Evolutionary conservation across 2,329 filamentous ascomycete species (phyloP).

Genomic region (Penicillium olsonii): DNA sequence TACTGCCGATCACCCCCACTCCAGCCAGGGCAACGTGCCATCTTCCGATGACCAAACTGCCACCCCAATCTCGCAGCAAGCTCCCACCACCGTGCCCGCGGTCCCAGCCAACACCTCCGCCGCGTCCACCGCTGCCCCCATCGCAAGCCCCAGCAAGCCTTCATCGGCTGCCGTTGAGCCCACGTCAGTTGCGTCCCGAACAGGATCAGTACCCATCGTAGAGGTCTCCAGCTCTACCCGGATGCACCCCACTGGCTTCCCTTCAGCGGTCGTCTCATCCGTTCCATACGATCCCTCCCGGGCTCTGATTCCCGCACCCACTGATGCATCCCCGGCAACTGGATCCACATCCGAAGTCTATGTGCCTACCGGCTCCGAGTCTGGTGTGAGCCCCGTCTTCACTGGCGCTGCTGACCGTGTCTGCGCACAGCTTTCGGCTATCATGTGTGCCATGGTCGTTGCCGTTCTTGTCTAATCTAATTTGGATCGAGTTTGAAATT

Average conservation of each 20-base stretch:
- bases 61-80: not conserved
- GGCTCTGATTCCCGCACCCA: not conserved
- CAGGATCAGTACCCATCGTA: not conserved
- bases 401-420: conserved; percentile 2
- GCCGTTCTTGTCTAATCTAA: not conserved
- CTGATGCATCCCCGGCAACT: not conserved
- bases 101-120: not conserved
- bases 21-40: not conserved
- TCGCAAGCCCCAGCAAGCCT: not conserved
- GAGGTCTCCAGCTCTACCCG: not conserved
- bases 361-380: not conserved
- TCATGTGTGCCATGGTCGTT: not conserved
- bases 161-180: not conserved
- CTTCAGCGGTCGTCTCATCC: not conserved
- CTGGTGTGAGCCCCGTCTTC: conserved; percentile 2
- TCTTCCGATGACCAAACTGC: not conserved
- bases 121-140: not conserved
- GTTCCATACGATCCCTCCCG: conserved; percentile 4
- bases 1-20: not conserved
- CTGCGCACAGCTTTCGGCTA: not conserved
- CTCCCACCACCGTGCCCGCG: not conserved
- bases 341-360: not conserved
- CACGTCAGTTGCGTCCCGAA: not conserved
- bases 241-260: not conserved
- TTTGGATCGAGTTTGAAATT: not conserved